Base-by-base conservation (phyloP, 352 stramenopile species). In the Pelagophyceae sp. region DNA sequence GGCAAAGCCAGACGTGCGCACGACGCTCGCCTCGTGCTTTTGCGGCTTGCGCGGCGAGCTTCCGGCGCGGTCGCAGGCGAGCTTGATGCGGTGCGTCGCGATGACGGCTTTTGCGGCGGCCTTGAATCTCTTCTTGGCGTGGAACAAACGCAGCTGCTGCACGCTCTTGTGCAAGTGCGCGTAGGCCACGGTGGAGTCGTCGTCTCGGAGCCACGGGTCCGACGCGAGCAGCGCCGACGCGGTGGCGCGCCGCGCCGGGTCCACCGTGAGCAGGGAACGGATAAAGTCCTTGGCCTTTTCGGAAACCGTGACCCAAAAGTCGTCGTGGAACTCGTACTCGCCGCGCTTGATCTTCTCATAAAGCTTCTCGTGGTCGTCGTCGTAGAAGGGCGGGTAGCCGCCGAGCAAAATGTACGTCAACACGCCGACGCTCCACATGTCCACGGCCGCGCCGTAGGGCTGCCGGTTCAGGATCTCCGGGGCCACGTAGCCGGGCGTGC, bases 321-420 rank as follows among this genome's bases (percentile, higher is more conserved):
- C 92, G 71, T 86, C 93, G 38, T 89, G 88, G 80, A 94, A 97
- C 79, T 95, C 90, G 83, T 94, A 97, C 72, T 91, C 86, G 29
- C 91, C 93, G 50, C 35, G 35, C 67, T 74, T 51, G 79, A 92
- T 90, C 65, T 89, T 88, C 25, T 83, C 83, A 79, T 90, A 98
- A 45, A 87, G 87, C 25, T 50, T 69, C 38, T 81, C 77, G 75
- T 93, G 95, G 85, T 95, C 91, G 69, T 96, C 91, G 79, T 96
- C 90, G 83, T 98, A 96, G 83, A 98, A 99, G 0, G 95, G 95
- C 38, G 95, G 95, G 69, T 95, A 96, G 3, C 95, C 95, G 72
- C 90, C 97, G 20, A 99, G 78, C 61, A 99, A 80, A 81, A 99
- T 98, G 87, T 98, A 99, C 0, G 94, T 83, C 84, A 99, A 98